These are phyloP conservation scores for Spiraea crenata DNA, from an alignment of 331 rosid species.

Conservation along the genomic window DNA sequence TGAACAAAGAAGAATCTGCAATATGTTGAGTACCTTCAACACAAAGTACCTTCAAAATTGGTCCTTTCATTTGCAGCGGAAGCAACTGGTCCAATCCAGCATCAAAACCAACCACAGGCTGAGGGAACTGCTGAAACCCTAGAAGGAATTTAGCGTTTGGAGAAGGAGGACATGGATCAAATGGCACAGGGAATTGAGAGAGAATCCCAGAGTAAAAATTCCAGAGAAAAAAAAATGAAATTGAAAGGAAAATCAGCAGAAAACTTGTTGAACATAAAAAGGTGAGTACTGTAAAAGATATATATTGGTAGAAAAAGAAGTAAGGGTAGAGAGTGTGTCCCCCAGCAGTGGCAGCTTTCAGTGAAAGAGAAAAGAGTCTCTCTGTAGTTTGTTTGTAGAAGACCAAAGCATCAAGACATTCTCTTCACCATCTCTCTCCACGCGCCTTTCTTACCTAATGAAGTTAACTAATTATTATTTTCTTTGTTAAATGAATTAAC, in stretches of 20 bases:
- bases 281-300: neutral
- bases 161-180: conserved; percentile 72
- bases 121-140: conserved; percentile 35
- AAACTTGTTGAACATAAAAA: neutral
- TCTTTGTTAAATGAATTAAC: too few species aligned
- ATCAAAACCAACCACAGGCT: conserved; percentile 3
- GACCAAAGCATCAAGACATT: conserved; percentile 32
- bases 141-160: conserved; percentile 33
- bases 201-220: conserved; percentile 33
- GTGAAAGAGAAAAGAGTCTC: conserved; percentile 31
- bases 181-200: conserved; percentile 49
- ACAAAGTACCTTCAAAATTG: conserved; percentile 21
- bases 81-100: conserved; percentile 5
- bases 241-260: conserved; percentile 23
- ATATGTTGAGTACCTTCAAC: conserved; percentile 8
- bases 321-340: conserved; percentile 15
- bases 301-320: conserved; percentile 21
- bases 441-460: conserved; percentile 19
- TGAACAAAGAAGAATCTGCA: conserved; percentile 2
- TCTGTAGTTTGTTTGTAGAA: conserved; percentile 1
- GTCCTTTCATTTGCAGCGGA: neutral
- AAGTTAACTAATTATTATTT: neutral
- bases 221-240: conserved; percentile 30
- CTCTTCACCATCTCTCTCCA: conserved; percentile 21
- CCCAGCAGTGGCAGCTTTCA: conserved; percentile 53